phyloP scores from a whole-genome alignment of 176 grass and related monocot genomes.

The Themeda triandra region DNA sequence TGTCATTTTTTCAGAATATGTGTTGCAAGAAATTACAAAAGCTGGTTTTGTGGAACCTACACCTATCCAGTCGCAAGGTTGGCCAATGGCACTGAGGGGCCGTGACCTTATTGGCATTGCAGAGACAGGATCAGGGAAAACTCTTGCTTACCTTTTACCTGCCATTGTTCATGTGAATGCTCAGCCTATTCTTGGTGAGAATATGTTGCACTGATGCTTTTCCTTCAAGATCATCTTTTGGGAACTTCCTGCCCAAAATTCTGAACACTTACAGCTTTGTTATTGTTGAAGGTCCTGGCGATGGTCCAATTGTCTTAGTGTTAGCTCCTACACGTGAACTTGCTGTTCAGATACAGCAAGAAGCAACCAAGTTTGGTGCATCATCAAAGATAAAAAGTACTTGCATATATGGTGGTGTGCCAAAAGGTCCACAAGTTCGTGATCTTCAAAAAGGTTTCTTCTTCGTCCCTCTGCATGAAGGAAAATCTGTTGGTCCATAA shows the following conservation, averaged over 20 bases:
- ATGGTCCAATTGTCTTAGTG: constrained; percentile 88
- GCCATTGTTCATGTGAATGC: constrained; percentile 97
- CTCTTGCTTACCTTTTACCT: constrained; percentile 87
- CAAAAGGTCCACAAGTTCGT: constrained; percentile 97
- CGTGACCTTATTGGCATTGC: constrained; percentile 95
- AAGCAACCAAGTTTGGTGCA: constrained; percentile 86
- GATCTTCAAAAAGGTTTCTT: constrained; percentile 92
- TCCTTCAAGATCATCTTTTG: constrained; percentile 11
- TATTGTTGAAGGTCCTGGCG: constrained; percentile 68
- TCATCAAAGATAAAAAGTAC: constrained; percentile 98
- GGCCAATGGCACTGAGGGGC: constrained; percentile 96
- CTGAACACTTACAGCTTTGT: background rate
- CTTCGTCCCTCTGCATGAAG: background rate
- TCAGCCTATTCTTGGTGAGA: constrained; percentile 83
- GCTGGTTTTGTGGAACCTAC: constrained; percentile 93
- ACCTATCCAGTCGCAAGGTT: constrained; percentile 94
- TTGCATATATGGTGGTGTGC: constrained; percentile 97
- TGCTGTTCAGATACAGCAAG: constrained; percentile 95
- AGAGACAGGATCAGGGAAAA: constrained; percentile 99
- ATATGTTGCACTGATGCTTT: constrained; percentile 12
- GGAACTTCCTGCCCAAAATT: background rate
- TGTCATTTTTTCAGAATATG: constrained; percentile 59
- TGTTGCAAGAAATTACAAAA: constrained; percentile 84
- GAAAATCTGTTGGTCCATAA: background rate
- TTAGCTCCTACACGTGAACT: constrained; percentile 93